Evolutionary conservation across 2,329 filamentous ascomycete species (phyloP).

Genomic region (Trichophaea hybrida): DNA sequence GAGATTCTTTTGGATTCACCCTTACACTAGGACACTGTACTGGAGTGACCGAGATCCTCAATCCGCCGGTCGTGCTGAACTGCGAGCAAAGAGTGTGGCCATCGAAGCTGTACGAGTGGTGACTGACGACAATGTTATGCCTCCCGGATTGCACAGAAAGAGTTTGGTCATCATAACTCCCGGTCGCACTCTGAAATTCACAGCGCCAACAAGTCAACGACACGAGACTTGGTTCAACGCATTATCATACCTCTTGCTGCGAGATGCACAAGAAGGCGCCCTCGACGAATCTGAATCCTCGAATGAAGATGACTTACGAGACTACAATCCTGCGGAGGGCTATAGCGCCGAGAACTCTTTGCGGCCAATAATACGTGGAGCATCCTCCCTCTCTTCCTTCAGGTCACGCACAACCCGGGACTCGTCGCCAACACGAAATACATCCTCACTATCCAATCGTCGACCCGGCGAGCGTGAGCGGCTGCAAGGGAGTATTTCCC

Average conservation of each 20-base stretch:
- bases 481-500: conserved; percentile 17
- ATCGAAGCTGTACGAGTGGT: conserved; percentile 90
- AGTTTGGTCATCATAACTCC: conserved; percentile 82
- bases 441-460: conserved; percentile 44
- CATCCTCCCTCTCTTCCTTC: conserved; percentile 62
- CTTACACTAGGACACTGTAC: conserved; percentile 89
- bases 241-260: conserved; percentile 76
- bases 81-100: conserved; percentile 61
- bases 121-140: conserved; percentile 86
- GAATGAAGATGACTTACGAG: conserved; percentile 46
- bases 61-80: conserved; percentile 58
- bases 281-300: neutral
- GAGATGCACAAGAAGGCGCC: conserved; percentile 35
- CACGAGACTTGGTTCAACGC: conserved; percentile 98
- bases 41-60: conserved; percentile 89
- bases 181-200: conserved; percentile 81
- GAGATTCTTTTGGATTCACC: conserved; percentile 98
- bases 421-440: conserved; percentile 42
- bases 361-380: conserved; percentile 41
- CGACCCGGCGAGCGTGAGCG: conserved; percentile 30
- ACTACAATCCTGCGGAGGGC: conserved; percentile 52
- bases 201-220: conserved; percentile 78
- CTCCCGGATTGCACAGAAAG: conserved; percentile 86
- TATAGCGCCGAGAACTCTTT: neutral
- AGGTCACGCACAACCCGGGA: conserved; percentile 57